Percentiles rank a stretch among this genome's conserved stretches.
phyloP scores from a whole-genome alignment of 1,284 basidiomycete species.

The Ganoderma sinense region DNA sequence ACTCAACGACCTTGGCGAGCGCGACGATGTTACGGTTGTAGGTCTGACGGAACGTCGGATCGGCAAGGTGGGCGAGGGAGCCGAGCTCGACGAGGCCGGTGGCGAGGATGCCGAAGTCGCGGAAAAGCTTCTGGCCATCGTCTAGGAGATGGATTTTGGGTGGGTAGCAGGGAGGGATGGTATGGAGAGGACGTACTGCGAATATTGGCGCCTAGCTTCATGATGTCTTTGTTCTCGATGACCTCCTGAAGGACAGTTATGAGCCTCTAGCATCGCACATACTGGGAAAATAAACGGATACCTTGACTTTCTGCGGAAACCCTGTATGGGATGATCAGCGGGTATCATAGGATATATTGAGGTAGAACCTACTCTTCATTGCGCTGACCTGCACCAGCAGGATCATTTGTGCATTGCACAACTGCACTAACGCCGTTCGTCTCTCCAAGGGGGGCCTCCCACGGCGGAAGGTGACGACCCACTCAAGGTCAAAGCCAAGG shows the following conservation, averaged over 20 bases:
- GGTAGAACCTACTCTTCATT: conserved; percentile 55
- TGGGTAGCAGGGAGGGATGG: conserved; percentile 1
- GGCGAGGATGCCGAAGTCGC: conserved; percentile 64
- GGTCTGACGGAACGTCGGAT: conserved; percentile 45
- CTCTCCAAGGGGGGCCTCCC: conserved; percentile 40
- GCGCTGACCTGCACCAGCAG: conserved; percentile 63
- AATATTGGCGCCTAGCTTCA: conserved; percentile 70
- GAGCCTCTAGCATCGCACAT: neutral
- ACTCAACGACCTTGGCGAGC: conserved; percentile 60
- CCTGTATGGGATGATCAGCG: conserved; percentile 32
- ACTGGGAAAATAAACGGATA: conserved; percentile 20
- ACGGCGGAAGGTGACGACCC: conserved; percentile 52
- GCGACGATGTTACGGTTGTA: conserved; percentile 58
- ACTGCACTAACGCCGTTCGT: conserved; percentile 59
- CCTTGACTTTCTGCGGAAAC: conserved; percentile 54
- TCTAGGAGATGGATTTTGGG: conserved; percentile 42
- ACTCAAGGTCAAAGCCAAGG: conserved; percentile 69
- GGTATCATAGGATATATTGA: neutral
- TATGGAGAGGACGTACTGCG: conserved; percentile 48
- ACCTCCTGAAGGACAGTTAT: conserved; percentile 45
- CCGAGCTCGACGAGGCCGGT: conserved; percentile 65
- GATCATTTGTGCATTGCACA: conserved; percentile 55
- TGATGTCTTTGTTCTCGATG: conserved; percentile 52
- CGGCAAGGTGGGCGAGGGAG: conserved; percentile 55
- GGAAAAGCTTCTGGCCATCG: conserved; percentile 67